phyloP scores from a whole-genome alignment of 495 filamentous ascomycete species.

The Glutinoglossum americanum region DNA sequence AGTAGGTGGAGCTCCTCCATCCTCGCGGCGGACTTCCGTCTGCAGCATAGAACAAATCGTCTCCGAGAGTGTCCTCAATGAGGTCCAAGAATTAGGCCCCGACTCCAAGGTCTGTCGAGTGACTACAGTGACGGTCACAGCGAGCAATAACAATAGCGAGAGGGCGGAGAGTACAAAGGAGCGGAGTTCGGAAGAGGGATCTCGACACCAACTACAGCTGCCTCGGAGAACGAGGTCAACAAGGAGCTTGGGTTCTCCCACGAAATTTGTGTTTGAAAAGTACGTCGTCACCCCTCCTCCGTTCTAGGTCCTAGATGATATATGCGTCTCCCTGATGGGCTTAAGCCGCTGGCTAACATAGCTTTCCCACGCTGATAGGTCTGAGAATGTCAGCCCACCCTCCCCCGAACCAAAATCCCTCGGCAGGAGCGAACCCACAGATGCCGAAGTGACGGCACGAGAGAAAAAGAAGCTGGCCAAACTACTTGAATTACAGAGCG shows the following conservation, averaged over 20 bases:
- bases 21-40: not conserved
- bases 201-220: not conserved
- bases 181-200: not conserved
- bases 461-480: not conserved
- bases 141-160: not conserved
- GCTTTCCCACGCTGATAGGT: not conserved
- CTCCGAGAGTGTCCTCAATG: not conserved
- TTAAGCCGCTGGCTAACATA: not conserved
- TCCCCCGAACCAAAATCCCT: not conserved
- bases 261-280: not conserved
- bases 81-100: not conserved
- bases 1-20: not conserved
- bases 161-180: not conserved
- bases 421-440: not conserved
- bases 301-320: not conserved
- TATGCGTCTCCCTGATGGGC: too few relatives aligned
- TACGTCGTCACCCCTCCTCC: not conserved
- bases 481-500: not conserved
- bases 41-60: not conserved
- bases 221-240: not conserved
- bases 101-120: not conserved
- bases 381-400: not conserved
- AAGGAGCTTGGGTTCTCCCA: not conserved
- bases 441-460: not conserved
- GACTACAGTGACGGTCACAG: not conserved